Evolutionary conservation across 805 yeast genomes (phyloP).

Genomic region (Candida schatavii): DNA sequence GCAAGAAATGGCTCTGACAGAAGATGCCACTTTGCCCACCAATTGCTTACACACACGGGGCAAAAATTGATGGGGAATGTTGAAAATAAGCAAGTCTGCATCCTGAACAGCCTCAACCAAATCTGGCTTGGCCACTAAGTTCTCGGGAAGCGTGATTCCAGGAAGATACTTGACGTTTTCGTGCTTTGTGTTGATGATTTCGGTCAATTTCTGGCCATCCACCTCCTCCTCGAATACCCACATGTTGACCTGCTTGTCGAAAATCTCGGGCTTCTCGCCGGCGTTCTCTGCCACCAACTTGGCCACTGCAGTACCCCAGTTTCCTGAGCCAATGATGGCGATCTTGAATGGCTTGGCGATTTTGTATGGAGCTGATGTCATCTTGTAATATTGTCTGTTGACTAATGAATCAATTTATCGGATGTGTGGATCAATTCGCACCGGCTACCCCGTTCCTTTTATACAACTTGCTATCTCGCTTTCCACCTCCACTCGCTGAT

Average conservation of each 20-base stretch:
- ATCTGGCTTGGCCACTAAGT: conserved; percentile 40
- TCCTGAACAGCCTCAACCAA: conserved; percentile 35
- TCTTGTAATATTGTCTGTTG: too few relatives aligned
- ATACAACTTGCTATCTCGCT: too few relatives aligned
- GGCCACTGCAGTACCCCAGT: conserved; percentile 49
- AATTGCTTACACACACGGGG: conserved; percentile 37
- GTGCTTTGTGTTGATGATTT: conserved; percentile 41
- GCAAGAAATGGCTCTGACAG: conserved; percentile 43
- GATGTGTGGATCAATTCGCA: too few relatives aligned
- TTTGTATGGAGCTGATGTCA: conserved; percentile 4
- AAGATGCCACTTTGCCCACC: conserved; percentile 36
- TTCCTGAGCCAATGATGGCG: conserved; percentile 45
- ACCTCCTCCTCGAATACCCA: conserved; percentile 45
- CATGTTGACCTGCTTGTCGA: conserved; percentile 39
- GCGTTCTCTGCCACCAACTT: conserved; percentile 45
- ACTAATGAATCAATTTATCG: too few relatives aligned
- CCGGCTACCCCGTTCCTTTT: too few relatives aligned
- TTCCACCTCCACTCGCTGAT: too few relatives aligned
- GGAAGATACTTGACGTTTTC: conserved; percentile 46
- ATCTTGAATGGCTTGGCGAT: conserved; percentile 28
- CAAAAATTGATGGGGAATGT: conserved; percentile 46
- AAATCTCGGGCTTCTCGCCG: conserved; percentile 35
- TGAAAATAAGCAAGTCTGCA: conserved; percentile 44
- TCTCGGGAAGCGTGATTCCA: conserved; percentile 38
- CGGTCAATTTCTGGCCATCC: conserved; percentile 41